Evolutionary conservation across 768 basidiomycete species (phyloP).

Genomic region (Leucogyrophana mollusca): DNA sequence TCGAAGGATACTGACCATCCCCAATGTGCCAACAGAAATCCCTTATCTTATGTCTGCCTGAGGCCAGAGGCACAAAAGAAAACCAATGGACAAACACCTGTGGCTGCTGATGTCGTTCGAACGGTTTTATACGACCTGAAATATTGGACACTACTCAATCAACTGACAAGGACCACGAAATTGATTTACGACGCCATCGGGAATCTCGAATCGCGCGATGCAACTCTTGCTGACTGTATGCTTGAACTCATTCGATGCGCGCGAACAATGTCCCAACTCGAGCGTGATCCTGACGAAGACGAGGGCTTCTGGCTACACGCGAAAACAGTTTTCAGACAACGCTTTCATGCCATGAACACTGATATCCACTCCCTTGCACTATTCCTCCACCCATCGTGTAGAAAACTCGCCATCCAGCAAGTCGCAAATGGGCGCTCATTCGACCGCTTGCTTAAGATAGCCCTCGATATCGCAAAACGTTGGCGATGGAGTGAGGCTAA

Average conservation of each 20-base stretch:
- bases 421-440: slow-evolving; percentile 3
- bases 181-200: slow-evolving; percentile 30
- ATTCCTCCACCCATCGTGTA: slow-evolving; percentile 17
- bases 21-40: no score
- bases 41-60: slow-evolving; percentile 3
- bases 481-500: slow-evolving; percentile 23
- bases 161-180: slow-evolving; percentile 18
- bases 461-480: slow-evolving; percentile 15
- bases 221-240: slow-evolving; percentile 28
- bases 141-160: slow-evolving; percentile 14
- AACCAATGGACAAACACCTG: slow-evolving; percentile 15
- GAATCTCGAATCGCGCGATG: slow-evolving; percentile 21
- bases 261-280: slow-evolving; percentile 6
- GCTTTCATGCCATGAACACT: slow-evolving; percentile 19
- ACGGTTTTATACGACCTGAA: slow-evolving; percentile 3
- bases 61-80: slow-evolving; percentile 8
- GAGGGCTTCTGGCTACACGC: slow-evolving; percentile 12
- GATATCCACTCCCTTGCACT: slow-evolving; percentile 16
- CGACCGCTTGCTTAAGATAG: slow-evolving; percentile 1
- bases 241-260: slow-evolving; percentile 22
- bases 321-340: slow-evolving; percentile 10
- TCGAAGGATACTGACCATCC: no score
- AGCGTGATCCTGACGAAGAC: slow-evolving; percentile 2
- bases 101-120: slow-evolving; percentile 9
- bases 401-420: slow-evolving; percentile 13